Conservation (phyloP, 176 grass and related monocot species). For the Aegilops umbellulata region DNA sequence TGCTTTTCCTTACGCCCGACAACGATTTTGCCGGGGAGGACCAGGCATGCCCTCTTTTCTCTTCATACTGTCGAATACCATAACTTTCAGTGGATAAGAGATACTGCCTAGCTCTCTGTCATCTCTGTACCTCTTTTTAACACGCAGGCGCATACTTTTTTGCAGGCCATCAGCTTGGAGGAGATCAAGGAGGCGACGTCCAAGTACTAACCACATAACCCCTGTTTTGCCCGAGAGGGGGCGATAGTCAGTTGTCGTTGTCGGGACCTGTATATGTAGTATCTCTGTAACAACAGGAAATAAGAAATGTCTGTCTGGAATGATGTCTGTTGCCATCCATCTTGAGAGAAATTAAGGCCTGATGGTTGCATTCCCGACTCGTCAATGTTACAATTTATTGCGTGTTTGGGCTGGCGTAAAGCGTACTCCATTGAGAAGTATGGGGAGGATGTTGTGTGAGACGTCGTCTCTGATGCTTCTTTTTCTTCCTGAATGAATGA, state of each 20-base stretch:
- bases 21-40: conserved; percentile 92
- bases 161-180: conserved; percentile 64
- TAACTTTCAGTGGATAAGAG: background rate
- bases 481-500: background rate
- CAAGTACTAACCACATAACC: conserved; percentile 40
- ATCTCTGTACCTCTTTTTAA: background rate
- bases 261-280: conserved; percentile 17
- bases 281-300: conserved; percentile 6
- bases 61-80: background rate
- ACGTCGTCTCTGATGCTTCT: background rate
- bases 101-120: background rate
- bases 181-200: conserved; percentile 90
- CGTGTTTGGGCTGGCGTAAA: background rate
- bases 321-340: background rate
- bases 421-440: background rate
- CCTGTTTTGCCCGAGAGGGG: background rate
- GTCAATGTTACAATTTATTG: background rate
- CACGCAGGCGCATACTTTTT: background rate
- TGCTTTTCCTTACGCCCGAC: conserved; percentile 95
- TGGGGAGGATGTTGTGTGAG: background rate
- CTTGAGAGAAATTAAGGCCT: background rate
- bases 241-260: background rate
- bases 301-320: conserved; percentile 13
- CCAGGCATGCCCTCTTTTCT: conserved; percentile 39
- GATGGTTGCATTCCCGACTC: background rate